Evolutionary conservation across 2,329 filamentous ascomycete species (phyloP).

Genomic region (Colletotrichum incanum): DNA sequence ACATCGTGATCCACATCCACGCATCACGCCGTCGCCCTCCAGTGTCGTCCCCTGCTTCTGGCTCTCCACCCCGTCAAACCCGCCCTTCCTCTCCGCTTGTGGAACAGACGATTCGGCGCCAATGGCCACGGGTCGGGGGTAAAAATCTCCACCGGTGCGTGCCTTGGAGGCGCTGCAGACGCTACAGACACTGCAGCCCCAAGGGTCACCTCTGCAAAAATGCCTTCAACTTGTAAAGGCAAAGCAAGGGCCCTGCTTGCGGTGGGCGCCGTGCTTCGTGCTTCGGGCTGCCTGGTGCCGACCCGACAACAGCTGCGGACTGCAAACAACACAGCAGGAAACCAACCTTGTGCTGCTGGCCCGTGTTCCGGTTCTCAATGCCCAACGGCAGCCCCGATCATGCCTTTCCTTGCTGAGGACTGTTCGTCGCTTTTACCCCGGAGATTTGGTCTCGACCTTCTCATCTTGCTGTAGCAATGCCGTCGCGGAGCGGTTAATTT

Average conservation of each 20-base stretch:
- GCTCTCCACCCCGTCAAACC: conserved; percentile 26
- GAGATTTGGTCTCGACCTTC: conserved; percentile 33
- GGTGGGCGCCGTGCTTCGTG: conserved; percentile 1
- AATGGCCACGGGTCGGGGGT: conserved; percentile 32
- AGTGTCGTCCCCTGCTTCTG: conserved; percentile 8
- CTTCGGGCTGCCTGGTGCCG: conserved; percentile 34
- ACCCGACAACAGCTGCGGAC: conserved; percentile 17
- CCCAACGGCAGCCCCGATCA: conserved; percentile 31
- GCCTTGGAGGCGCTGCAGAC: conserved; percentile 34
- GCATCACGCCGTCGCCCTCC: not conserved
- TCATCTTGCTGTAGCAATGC: conserved; percentile 34
- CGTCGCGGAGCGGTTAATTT: conserved; percentile 14
- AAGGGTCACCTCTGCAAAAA: conserved; percentile 30
- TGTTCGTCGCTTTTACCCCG: conserved; percentile 39
- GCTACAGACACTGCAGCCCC: conserved; percentile 32
- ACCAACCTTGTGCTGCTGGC: conserved; percentile 11
- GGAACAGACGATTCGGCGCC: conserved; percentile 42
- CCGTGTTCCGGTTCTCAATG: conserved; percentile 29
- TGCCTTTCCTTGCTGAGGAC: conserved; percentile 33
- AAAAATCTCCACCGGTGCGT: conserved; percentile 21
- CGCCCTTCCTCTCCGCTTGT: conserved; percentile 32
- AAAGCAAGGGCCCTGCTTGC: conserved; percentile 37
- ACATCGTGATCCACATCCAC: conserved; percentile 2
- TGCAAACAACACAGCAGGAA: conserved; percentile 10
- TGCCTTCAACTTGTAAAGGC: conserved; percentile 19